phyloP scores from a whole-genome alignment of 495 filamentous ascomycete genomes.

The Xylaria venustula region DNA sequence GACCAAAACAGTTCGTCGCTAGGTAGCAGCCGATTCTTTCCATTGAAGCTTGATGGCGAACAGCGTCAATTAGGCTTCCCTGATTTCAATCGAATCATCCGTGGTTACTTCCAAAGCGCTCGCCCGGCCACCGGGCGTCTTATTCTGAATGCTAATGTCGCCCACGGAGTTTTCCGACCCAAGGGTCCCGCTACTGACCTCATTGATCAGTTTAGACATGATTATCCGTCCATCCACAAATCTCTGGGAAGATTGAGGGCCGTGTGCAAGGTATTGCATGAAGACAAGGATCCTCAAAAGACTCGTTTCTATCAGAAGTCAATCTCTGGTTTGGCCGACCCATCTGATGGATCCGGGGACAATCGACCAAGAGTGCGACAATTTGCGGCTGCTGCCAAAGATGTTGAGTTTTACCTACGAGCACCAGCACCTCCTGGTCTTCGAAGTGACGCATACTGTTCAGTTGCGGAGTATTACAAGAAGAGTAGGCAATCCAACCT shows the following conservation, averaged over 20 bases:
- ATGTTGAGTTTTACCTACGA: conserved; percentile 48
- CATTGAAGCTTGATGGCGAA: conserved; percentile 24
- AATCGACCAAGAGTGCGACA: conserved; percentile 35
- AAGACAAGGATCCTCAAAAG: conserved; percentile 29
- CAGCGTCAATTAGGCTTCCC: conserved; percentile 19
- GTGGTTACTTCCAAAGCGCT: conserved; percentile 68
- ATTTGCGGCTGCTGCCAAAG: conserved; percentile 40
- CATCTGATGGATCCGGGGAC: conserved; percentile 15
- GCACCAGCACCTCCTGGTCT: conserved; percentile 22
- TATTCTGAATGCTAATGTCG: conserved; percentile 60
- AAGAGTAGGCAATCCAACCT: conserved; percentile 22
- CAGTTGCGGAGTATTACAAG: conserved; percentile 34
- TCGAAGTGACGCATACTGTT: conserved; percentile 20
- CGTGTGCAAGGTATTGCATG: conserved; percentile 34
- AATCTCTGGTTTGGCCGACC: conserved; percentile 31
- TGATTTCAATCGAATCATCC: conserved; percentile 41
- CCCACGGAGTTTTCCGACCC: conserved; percentile 46
- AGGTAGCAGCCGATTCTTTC: conserved; percentile 46
- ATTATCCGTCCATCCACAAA: conserved; percentile 26
- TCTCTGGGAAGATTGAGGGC: conserved; percentile 50
- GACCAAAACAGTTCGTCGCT: conserved; percentile 28
- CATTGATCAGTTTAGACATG: conserved; percentile 5
- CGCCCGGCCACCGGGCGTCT: conserved; percentile 63
- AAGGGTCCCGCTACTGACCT: conserved; percentile 22
- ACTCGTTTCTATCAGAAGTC: neutral